Evolutionary conservation across 768 basidiomycete species (phyloP).

Genomic region (Termitomyces sp.): DNA sequence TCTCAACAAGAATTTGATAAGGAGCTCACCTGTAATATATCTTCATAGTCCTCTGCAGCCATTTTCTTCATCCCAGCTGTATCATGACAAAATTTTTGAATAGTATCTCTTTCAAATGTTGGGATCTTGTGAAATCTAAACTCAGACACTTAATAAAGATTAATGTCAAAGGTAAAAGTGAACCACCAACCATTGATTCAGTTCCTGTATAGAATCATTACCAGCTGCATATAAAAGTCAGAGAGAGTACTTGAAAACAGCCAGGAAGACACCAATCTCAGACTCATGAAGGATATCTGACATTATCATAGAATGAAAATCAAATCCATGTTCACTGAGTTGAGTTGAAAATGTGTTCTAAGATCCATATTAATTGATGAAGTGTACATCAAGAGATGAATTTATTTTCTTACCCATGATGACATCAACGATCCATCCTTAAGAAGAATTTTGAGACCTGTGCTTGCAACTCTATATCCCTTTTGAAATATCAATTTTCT

Average conservation of each 20-base stretch:
- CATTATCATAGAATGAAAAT: conserved; percentile 14
- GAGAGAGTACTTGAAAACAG: conserved; percentile 12
- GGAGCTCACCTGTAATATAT: conserved; percentile 25
- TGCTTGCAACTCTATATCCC: conserved; percentile 1
- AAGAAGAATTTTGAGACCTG: conserved; percentile 9
- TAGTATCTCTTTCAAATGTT: conserved; percentile 15
- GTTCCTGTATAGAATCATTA: conserved; percentile 8
- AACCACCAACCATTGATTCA: conserved; percentile 12
- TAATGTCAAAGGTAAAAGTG: not conserved
- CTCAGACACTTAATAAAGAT: conserved; percentile 18
- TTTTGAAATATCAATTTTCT: conserved; percentile 6
- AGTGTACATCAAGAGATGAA: not conserved
- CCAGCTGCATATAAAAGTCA: conserved; percentile 12
- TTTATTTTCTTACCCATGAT: conserved; percentile 11
- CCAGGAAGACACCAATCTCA: conserved; percentile 18
- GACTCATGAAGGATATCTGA: conserved; percentile 24
- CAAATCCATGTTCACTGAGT: not conserved
- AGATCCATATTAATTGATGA: not conserved
- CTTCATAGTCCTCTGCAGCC: conserved; percentile 25
- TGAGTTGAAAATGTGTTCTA: conserved; percentile 5
- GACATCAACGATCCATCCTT: conserved; percentile 16
- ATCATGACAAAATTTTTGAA: conserved; percentile 20
- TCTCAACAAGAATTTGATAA: not conserved
- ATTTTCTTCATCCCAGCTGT: conserved; percentile 20
- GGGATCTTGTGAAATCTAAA: conserved; percentile 8